These are phyloP conservation scores for Trifolium subterraneum DNA, from an alignment of 306 rosid species.

Conservation along the genomic window DNA sequence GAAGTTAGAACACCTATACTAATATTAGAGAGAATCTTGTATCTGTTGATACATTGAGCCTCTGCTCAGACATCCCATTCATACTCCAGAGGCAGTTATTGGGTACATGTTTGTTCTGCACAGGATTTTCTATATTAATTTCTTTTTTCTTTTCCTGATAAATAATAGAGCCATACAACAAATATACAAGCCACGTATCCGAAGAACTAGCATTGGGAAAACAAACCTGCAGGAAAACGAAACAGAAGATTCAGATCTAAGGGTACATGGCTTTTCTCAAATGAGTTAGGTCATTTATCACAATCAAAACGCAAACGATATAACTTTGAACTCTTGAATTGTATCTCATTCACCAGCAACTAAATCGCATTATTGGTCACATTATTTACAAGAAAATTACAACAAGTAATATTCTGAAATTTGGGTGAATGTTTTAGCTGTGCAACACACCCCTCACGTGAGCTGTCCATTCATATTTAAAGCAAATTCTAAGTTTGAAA, in stretches of 20 bases:
- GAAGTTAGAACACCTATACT: conserved; percentile 31
- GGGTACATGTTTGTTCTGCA: conserved; percentile 47
- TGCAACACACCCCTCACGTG: conserved; percentile 48
- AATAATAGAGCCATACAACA: conserved; percentile 55
- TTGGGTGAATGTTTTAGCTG: conserved; percentile 41
- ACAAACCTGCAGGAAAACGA: conserved; percentile 88
- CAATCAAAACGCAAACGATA: conserved; percentile 24
- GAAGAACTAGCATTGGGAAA: conserved; percentile 68
- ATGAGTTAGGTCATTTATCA: conserved; percentile 47
- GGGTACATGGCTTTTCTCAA: conserved; percentile 48
- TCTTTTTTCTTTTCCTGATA: conserved; percentile 41
- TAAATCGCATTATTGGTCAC: conserved; percentile 38
- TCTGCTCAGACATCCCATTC: conserved; percentile 26
- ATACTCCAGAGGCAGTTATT: conserved; percentile 41
- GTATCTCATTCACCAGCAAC: conserved; percentile 40
- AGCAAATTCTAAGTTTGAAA: conserved; percentile 47
- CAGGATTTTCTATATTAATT: conserved; percentile 44
- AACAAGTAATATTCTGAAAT: conserved; percentile 45
- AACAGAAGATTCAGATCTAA: conserved; percentile 74
- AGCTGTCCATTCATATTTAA: conserved; percentile 55
- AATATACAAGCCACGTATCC: conserved; percentile 74
- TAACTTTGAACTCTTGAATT: neutral
- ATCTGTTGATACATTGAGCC: conserved; percentile 38
- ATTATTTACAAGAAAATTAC: conserved; percentile 52
- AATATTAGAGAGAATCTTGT: conserved; percentile 33